Evolutionary conservation across 2,329 filamentous ascomycete species (phyloP), one percentile per base, ranked within the genome.

Genomic region (Trichoderma aggressivum): DNA sequence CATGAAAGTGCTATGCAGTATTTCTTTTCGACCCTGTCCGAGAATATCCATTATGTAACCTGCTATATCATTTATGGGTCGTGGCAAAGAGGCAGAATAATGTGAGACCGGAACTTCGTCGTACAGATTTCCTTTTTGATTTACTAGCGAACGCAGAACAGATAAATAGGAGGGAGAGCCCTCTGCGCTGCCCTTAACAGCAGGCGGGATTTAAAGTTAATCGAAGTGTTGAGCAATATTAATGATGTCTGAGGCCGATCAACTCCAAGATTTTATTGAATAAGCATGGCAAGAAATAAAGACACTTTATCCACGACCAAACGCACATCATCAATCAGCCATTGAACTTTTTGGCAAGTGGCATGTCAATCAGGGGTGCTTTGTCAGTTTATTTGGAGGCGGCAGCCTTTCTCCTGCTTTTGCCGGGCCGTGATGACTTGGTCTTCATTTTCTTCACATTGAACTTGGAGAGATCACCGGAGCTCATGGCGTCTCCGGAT

Each of bases 401-500:
- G 76, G 78, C 77, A 3, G 85, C 81, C 79, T 86, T 85, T 78
- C 87, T 82, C 77, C 85, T 81, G 60, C 79, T 83, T 82, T 89
- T 89, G 32, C 87, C 86, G 28, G 83, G 80, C 72, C 86, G 79
- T 72, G 82, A 76, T 39, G 80, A 76, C 78, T 85, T 85, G 32
- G 34, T 86, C 86, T 97, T 97, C 93, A 97, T 97, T 83, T 77
- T 92, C 86, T 91, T 94, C 47, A 86, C 87, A 69, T 91, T 94
- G 84, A 97, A 98, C 1, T 88, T 89, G 73, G 89, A 89, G 75
- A 97, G 83, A 80, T 99, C 96, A 73, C 89, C 91, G 60, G 90
- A 94, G 74, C 93, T 97, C 73, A 87, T 80, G 62, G 94, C 94
- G 82, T 98, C 94, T 75, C 94, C 94, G 73, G 94, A 97, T 89